These are phyloP conservation scores for Pleomassaria siparia DNA, from an alignment of 2,329 filamentous ascomycete species.

Conservation along the genomic window DNA sequence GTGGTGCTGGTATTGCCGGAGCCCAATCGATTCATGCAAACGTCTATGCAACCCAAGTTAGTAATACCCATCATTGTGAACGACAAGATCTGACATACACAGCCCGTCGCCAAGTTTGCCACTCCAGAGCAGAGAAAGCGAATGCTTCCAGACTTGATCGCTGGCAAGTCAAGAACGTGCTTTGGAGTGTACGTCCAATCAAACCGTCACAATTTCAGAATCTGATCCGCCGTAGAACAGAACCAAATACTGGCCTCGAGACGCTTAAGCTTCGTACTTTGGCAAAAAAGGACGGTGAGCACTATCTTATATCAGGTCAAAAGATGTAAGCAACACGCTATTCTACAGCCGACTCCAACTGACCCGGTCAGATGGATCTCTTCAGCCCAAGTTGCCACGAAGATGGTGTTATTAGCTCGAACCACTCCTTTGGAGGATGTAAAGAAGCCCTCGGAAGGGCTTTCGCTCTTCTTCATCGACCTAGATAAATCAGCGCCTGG, in stretches of 20 bases:
- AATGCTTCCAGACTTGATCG: slow-evolving; percentile 70
- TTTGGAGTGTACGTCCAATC: slow-evolving; percentile 63
- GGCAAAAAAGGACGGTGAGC: slow-evolving; percentile 61
- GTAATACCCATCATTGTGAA: not conserved
- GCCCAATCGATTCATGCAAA: slow-evolving; percentile 61
- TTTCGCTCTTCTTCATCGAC: slow-evolving; percentile 80
- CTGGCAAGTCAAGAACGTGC: slow-evolving; percentile 70
- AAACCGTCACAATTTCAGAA: not conserved
- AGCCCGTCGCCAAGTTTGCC: slow-evolving; percentile 72
- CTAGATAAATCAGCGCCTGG: slow-evolving; percentile 63
- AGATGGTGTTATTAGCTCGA: slow-evolving; percentile 81
- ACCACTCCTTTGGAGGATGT: slow-evolving; percentile 71
- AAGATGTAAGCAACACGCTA: slow-evolving; percentile 59
- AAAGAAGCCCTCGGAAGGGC: slow-evolving; percentile 69
- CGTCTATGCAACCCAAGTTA: slow-evolving; percentile 66
- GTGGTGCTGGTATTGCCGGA: slow-evolving; percentile 74
- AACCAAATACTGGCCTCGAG: slow-evolving; percentile 78
- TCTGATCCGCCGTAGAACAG: slow-evolving; percentile 55
- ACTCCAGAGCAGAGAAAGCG: slow-evolving; percentile 62
- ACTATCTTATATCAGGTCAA: slow-evolving; percentile 71
- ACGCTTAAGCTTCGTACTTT: slow-evolving; percentile 70
- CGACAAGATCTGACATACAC: not conserved
- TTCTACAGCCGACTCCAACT: slow-evolving; percentile 1
- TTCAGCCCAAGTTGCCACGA: slow-evolving; percentile 76
- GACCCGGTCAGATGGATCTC: slow-evolving; percentile 66